Percentiles rank a stretch among this genome's conserved stretches.
Conservation (phyloP, 257 asterid species). For the Gentiana dahurica region DNA sequence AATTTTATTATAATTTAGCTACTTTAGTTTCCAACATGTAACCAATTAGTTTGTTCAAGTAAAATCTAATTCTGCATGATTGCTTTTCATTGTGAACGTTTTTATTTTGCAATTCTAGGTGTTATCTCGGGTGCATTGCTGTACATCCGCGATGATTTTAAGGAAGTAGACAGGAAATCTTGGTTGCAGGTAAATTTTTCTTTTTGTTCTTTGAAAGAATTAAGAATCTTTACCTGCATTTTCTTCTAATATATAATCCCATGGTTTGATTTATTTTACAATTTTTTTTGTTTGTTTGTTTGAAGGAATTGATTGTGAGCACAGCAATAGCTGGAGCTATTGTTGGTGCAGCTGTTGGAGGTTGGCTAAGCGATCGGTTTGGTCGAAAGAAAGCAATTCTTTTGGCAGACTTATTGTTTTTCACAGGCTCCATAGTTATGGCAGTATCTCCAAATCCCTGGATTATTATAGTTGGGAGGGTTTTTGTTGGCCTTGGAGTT, state of each 20-base stretch:
- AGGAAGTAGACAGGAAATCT: conserved; percentile 36
- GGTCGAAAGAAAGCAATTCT: conserved; percentile 63
- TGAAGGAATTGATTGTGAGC: conserved; percentile 78
- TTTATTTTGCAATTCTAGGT: conserved; percentile 18
- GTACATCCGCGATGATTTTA: conserved; percentile 53
- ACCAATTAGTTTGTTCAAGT: no score
- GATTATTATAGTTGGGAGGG: conserved; percentile 61
- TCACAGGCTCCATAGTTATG: conserved; percentile 56
- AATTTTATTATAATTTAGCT: no score
- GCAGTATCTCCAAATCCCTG: conserved; percentile 50
- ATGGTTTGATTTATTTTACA: not conserved
- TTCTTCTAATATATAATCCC: not conserved
- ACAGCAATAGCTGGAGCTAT: conserved; percentile 78
- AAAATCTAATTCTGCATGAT: no score
- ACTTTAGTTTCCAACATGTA: no score
- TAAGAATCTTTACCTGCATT: not conserved
- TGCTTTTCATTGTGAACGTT: no score
- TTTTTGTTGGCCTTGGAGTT: conserved; percentile 73
- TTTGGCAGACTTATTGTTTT: conserved; percentile 53
- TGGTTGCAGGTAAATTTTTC: conserved; percentile 47
- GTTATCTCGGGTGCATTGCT: conserved; percentile 88
- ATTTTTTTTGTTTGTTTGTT: not conserved
- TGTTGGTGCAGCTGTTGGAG: conserved; percentile 72
- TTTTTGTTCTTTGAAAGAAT: not conserved
- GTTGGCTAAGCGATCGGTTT: conserved; percentile 48